These are phyloP conservation scores for Hirsutella rhossiliensis DNA, from an alignment of 2,329 filamentous ascomycete genomes.

Conservation along the genomic window DNA sequence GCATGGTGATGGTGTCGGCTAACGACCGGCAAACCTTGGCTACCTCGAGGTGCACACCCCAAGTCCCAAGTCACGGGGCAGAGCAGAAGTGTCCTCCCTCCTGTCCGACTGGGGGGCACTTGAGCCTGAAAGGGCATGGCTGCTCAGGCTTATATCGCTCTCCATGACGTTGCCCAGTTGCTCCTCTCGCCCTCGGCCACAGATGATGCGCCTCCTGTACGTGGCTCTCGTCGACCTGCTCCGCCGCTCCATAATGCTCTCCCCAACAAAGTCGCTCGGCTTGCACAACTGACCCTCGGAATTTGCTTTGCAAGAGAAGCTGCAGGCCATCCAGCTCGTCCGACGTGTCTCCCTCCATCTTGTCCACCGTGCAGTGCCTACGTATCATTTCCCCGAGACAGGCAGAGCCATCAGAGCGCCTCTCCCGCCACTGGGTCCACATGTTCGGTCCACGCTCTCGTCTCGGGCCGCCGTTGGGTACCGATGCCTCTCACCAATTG, in stretches of 20 bases:
- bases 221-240: too few species aligned
- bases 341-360: constrained; percentile 2
- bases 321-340: background rate
- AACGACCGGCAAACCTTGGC: background rate
- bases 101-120: too few species aligned
- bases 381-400: background rate
- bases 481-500: constrained; percentile 25
- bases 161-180: background rate
- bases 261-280: too few species aligned
- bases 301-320: too few species aligned
- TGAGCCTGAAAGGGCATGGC: too few species aligned
- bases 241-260: too few species aligned
- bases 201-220: too few species aligned
- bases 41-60: background rate
- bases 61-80: too few species aligned
- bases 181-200: background rate
- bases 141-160: background rate
- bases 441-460: background rate
- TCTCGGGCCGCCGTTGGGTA: constrained; percentile 21
- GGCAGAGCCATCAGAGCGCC: background rate
- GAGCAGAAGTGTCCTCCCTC: too few species aligned
- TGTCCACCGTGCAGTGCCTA: background rate
- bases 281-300: too few species aligned
- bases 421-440: background rate
- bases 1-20: background rate